Evolutionary conservation across 1,139 yeast species (phyloP).

Genomic region (Fermentozyma sake): DNA sequence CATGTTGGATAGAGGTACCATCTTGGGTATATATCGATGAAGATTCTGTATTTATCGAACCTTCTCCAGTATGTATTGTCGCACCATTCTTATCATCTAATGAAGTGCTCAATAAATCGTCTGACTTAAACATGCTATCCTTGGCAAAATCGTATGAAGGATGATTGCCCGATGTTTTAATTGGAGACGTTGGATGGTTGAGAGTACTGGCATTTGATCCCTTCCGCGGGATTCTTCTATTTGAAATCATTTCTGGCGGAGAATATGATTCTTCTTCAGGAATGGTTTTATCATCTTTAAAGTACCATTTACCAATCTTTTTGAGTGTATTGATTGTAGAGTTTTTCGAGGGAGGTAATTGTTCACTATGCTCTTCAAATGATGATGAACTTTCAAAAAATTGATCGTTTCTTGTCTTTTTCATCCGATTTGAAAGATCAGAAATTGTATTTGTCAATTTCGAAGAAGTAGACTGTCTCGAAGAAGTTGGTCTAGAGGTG

Average conservation of each 20-base stretch:
- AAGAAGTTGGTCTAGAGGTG: not conserved
- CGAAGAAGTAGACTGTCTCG: not conserved
- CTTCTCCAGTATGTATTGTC: too few relatives aligned
- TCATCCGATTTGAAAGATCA: slow-evolving; percentile 33
- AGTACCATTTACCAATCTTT: slow-evolving; percentile 70
- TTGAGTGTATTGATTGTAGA: slow-evolving; percentile 37
- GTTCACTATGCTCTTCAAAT: not conserved
- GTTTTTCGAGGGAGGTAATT: slow-evolving; percentile 3
- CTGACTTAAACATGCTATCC: too few relatives aligned
- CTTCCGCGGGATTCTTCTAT: slow-evolving; percentile 49
- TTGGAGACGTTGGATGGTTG: too few relatives aligned
- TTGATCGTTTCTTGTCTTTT: slow-evolving; percentile 11
- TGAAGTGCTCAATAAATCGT: too few relatives aligned
- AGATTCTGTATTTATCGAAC: too few relatives aligned
- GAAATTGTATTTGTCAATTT: slow-evolving; percentile 25
- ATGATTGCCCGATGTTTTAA: too few relatives aligned
- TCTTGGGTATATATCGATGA: too few relatives aligned
- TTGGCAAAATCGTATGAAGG: too few relatives aligned
- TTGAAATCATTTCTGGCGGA: slow-evolving; percentile 66
- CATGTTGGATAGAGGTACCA: too few relatives aligned
- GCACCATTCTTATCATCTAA: too few relatives aligned
- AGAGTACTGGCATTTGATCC: too few relatives aligned
- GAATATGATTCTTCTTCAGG: slow-evolving; percentile 24
- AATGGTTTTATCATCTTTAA: slow-evolving; percentile 38
- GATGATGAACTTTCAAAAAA: slow-evolving; percentile 1